These are phyloP conservation scores for Backusella psychrophila DNA, from an alignment of 192 early-diverging fungal species.

Conservation along the genomic window DNA sequence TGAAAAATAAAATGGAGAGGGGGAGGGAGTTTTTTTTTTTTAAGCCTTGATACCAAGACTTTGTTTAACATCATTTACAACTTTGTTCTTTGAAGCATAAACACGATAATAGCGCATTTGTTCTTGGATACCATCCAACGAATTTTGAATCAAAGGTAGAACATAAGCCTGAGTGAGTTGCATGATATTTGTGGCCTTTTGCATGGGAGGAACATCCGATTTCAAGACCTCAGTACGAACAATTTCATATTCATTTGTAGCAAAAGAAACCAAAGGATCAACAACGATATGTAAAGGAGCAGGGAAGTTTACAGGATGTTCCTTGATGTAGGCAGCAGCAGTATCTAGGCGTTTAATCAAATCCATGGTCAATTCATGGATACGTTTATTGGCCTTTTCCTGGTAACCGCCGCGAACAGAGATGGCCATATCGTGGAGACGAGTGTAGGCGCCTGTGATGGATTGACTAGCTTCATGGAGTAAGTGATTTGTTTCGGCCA, in stretches of 20 bases:
- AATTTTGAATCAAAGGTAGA: slow-evolving; percentile 43
- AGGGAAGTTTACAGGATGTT: slow-evolving; percentile 40
- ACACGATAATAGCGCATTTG: slow-evolving; percentile 30
- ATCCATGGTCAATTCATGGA: slow-evolving; percentile 32
- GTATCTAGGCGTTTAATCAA: slow-evolving; percentile 34
- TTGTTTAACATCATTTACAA: slow-evolving; percentile 20
- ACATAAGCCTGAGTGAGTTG: slow-evolving; percentile 48
- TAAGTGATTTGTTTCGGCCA: slow-evolving; percentile 24
- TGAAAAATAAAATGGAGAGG: neutral
- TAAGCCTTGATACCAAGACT: slow-evolving; percentile 14
- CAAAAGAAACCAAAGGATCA: slow-evolving; percentile 42
- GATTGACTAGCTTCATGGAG: slow-evolving; percentile 25
- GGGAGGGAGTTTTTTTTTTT: neutral
- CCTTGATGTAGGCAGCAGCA: slow-evolving; percentile 43
- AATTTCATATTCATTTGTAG: slow-evolving; percentile 44
- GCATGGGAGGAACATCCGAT: slow-evolving; percentile 42
- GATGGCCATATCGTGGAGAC: slow-evolving; percentile 16
- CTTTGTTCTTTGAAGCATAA: slow-evolving; percentile 21
- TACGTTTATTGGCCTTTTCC: slow-evolving; percentile 18
- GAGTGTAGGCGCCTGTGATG: slow-evolving; percentile 13
- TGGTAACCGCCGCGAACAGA: slow-evolving; percentile 15
- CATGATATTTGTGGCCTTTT: slow-evolving; percentile 54
- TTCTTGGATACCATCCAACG: slow-evolving; percentile 43
- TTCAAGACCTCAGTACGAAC: slow-evolving; percentile 46
- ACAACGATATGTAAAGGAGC: slow-evolving; percentile 42